Percentiles rank a stretch among this genome's conserved stretches.
phyloP scores from a whole-genome alignment of 139 green algal genomes.

The Micractinium conductrix region DNA sequence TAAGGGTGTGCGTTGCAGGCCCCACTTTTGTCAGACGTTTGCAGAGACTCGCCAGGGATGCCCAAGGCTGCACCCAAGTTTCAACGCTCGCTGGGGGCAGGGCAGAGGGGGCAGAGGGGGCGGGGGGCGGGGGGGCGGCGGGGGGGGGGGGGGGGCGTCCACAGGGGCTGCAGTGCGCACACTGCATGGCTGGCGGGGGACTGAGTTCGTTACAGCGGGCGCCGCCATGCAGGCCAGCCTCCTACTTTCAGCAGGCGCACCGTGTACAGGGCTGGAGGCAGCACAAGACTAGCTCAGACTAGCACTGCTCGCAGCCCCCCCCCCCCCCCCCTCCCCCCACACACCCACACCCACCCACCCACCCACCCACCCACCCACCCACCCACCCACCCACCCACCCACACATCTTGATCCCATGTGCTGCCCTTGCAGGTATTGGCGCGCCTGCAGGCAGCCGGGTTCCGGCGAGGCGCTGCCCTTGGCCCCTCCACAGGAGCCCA shows the following conservation, averaged over 20 bases:
- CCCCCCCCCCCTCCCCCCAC: neutral
- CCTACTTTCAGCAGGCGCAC: neutral
- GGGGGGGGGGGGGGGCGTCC: no score
- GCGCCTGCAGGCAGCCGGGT: neutral
- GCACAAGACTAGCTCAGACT: neutral
- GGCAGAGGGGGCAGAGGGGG: neutral
- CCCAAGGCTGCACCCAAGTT: neutral
- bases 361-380: neutral
- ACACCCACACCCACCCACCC: neutral
- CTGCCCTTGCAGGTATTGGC: slow-evolving; percentile 26
- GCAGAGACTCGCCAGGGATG: neutral
- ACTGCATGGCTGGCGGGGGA: no score
- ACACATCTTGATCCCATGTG: no score
- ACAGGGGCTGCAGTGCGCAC: neutral
- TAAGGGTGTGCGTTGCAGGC: neutral
- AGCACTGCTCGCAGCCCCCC: neutral
- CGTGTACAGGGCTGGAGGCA: neutral
- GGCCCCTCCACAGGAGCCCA: neutral
- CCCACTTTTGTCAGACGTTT: no score
- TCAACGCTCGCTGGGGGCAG: no score
- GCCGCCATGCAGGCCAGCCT: neutral
- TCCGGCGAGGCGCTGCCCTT: neutral
- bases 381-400: neutral
- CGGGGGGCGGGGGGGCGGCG: no score
- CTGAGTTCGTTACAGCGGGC: no score